Evolutionary conservation across 2,329 filamentous ascomycete genomes (phyloP).

Genomic region (Ophiostoma ulmi): DNA sequence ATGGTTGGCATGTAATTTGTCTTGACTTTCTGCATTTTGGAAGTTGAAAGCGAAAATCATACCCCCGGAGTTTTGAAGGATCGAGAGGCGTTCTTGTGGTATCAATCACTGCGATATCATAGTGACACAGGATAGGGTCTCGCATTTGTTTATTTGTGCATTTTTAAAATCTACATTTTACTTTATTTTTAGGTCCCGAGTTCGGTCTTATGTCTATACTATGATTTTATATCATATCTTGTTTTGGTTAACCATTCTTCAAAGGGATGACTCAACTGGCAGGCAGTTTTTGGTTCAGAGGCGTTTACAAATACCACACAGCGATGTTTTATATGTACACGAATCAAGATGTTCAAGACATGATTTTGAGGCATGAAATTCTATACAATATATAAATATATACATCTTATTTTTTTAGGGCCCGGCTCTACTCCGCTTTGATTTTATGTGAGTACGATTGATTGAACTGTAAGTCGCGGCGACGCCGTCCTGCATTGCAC

Average conservation of each 20-base stretch:
- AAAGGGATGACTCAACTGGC: neutral
- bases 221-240: neutral
- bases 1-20: constrained; percentile 30
- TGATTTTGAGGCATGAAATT: no score
- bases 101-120: neutral
- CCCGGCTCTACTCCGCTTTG: neutral
- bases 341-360: neutral
- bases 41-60: constrained; percentile 1
- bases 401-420: no score
- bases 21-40: neutral
- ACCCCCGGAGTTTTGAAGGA: constrained; percentile 12
- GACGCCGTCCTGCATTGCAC: no score
- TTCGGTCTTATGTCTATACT: neutral
- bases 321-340: neutral
- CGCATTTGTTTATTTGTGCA: neutral
- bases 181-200: neutral
- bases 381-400: no score
- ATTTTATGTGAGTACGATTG: neutral
- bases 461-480: no score
- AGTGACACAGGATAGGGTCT: neutral
- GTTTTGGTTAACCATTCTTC: neutral
- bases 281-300: neutral
- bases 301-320: constrained; percentile 11
- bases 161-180: neutral
- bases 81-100: neutral